Base-by-base conservation (phyloP, 208 protist species). In the Porcisia hertigi region DNA sequence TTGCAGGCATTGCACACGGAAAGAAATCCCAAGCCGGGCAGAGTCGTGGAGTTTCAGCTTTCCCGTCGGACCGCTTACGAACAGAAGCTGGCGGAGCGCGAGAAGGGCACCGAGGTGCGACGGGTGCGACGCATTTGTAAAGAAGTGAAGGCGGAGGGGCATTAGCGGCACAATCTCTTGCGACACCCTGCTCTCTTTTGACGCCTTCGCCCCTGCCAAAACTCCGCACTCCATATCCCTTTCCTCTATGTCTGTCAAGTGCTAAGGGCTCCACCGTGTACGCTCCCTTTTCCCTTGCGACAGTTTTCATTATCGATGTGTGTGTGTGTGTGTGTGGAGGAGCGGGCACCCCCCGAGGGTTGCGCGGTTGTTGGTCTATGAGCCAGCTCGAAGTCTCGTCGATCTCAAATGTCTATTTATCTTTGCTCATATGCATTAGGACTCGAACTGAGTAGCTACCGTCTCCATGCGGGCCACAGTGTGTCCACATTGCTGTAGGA, bases 1-100 rank as follows among this genome's bases (percentile, higher is more conserved):
- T 76, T 97, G 12, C 91, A 96, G 73, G 88, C 93, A 9, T 88
- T 97, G 49, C 93, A 97, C 82, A 95, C 84, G 1, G 82, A 87
- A 49, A 81, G 86, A 3, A 92, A 89, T 70, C 91, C 93, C 0
- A 93, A 95, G 73, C 91, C 93, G 3, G 89, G 84, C 20, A 85
- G 86, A 65, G 55, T 82, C 9, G 84, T 97, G 18, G 53, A 57
- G 14, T 97, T 96, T 79, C 88, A 97, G 75, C 86, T 97, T 30
- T 97, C 91, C 3, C 86, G 93, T 2, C 80, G 84, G 62, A 75
- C 88, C 23, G 93, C 93, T 36, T 85, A 95, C 52, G 90, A 96
- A 52, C 73, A 93, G 73, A 89, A 89, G 71, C 74, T 94, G 70
- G 75, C 75, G 59, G 91, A 93, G 75, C 75, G 86, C 39, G 84